phyloP scores from a whole-genome alignment of 495 filamentous ascomycete species.

The Penicillium manginii region DNA sequence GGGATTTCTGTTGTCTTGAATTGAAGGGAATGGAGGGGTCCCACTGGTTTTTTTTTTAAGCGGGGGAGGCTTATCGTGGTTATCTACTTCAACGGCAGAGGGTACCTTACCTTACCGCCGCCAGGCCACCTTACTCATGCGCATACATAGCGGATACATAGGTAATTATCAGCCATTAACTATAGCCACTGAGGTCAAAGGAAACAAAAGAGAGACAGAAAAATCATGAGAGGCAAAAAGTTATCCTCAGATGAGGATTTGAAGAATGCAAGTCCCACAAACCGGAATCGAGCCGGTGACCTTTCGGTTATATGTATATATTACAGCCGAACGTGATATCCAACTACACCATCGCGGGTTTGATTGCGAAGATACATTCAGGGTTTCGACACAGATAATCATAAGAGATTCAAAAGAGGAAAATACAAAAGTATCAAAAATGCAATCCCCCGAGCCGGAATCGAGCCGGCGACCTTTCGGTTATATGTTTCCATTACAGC shows the following conservation, averaged over 20 bases:
- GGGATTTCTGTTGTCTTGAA: background rate
- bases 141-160: no score
- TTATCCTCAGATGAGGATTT: no score
- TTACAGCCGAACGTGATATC: slow-evolving; percentile 7
- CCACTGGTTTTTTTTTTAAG: slow-evolving; percentile 1
- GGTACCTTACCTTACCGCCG: no score
- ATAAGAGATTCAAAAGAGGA: background rate
- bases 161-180: background rate
- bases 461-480: slow-evolving; percentile 15
- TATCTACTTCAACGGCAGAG: no score
- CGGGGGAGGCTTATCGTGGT: background rate
- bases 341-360: slow-evolving; percentile 7
- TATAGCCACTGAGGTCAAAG: background rate
- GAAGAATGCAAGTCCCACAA: slow-evolving; percentile 1
- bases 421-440: background rate
- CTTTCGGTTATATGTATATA: slow-evolving; percentile 6
- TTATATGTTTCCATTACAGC: slow-evolving; percentile 14
- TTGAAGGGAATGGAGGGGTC: background rate
- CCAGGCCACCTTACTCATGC: no score
- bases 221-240: background rate
- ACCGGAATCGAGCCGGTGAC: slow-evolving; percentile 7
- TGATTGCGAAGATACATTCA: background rate
- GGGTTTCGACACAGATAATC: background rate
- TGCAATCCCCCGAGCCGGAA: slow-evolving; percentile 12
- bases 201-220: background rate